Evolutionary conservation across 2,329 filamentous ascomycete genomes (phyloP), one percentile per base, ranked within the genome.

Genomic region (Trichophyton benhamiae): DNA sequence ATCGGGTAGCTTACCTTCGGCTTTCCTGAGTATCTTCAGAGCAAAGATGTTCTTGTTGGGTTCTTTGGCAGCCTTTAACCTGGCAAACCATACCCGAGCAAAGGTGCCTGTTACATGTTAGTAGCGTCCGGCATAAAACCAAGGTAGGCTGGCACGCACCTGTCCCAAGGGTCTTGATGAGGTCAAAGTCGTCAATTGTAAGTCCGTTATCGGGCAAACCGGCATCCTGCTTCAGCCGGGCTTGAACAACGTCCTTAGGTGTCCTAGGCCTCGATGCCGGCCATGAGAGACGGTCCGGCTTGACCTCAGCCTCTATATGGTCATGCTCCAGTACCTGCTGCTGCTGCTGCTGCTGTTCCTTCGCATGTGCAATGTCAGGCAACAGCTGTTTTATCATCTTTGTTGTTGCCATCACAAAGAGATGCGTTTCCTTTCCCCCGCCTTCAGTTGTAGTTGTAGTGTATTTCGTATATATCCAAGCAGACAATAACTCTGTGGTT

Each of bases 1-100:
- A 20, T 42, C 4, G 53, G 42, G 1, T n/a, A 25, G 49, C 69
- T 66, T 67, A 79, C 77, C 76, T 67, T 80, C 78, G 41, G 75
- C 76, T 67, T 80, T 80, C 61, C 78, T 77, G 30, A 80, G 70
- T 25, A 79, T 72, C 67, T 80, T 80, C 58, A 80, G 68, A 36
- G 78, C 78, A 69, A 77, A 80, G 2, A 80, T 76, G 63, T 71
- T 68, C 62, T 67, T 65, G 53, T 72, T 69, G 41, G 64, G 62
- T 42, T 73, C 69, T 41, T 69, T 69, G 57, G 73, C 67, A 49
- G 75, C 71, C 61, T 75, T 75, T 53, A 78, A 67, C 60, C 73
- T 73, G 53, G 74, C 73, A 27, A 80, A 72, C 78, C 78, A 80
- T 61, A 80, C 78, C 60, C 78, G 75, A 57, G 78, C 78, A 68